A percentile compares a stretch with the other conserved stretches of the same genome.
phyloP scores from a whole-genome alignment of 192 early-diverging fungal species.

The Backusella tarrabulga region DNA sequence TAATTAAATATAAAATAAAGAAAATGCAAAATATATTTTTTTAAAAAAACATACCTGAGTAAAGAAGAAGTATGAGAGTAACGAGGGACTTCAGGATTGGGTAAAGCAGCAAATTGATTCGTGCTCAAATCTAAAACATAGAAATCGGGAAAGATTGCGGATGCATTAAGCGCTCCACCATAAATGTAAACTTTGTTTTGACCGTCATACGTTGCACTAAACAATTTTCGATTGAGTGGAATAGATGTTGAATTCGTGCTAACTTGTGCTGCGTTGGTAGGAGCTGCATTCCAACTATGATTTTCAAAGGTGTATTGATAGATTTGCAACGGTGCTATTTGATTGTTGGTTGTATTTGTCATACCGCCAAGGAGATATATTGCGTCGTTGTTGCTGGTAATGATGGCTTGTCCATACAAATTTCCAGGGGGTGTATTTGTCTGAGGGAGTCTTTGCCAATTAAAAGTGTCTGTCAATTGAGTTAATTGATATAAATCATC shows the following conservation, averaged over 20 bases:
- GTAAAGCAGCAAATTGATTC: slow-evolving; percentile 8
- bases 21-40: too few relatives aligned
- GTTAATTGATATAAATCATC: slow-evolving; percentile 12
- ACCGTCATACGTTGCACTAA: slow-evolving; percentile 19
- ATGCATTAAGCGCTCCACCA: slow-evolving; percentile 22
- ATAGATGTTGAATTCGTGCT: neutral
- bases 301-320: neutral
- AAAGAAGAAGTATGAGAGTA: slow-evolving; percentile 29
- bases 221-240: slow-evolving; percentile 12
- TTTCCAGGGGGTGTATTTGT: slow-evolving; percentile 13
- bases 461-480: slow-evolving; percentile 5
- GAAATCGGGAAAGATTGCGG: slow-evolving; percentile 16
- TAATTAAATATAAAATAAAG: neutral
- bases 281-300: neutral
- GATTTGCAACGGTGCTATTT: neutral
- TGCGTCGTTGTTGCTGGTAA: neutral
- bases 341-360: slow-evolving; percentile 1
- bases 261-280: neutral
- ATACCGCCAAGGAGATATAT: slow-evolving; percentile 18
- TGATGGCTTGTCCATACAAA: slow-evolving; percentile 9
- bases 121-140: slow-evolving; percentile 12
- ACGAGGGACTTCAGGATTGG: slow-evolving; percentile 14
- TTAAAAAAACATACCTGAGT: slow-evolving; percentile 1
- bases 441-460: slow-evolving; percentile 11
- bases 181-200: slow-evolving; percentile 29